Base-by-base conservation (phyloP, 805 yeast genomes). In the Myxozyma melibiosi region DNA sequence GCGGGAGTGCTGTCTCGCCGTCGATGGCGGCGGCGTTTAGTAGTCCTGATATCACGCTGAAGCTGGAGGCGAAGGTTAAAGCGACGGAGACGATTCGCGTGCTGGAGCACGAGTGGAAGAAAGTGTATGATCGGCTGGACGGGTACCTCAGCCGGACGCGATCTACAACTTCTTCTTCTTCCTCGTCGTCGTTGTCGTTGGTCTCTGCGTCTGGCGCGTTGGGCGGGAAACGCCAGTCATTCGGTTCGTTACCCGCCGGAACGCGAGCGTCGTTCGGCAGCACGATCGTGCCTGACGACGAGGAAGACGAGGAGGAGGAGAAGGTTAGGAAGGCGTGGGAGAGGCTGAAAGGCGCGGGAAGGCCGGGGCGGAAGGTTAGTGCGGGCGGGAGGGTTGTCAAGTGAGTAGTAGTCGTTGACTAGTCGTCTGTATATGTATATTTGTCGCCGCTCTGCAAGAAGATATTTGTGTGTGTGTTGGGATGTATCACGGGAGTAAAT, bases 101-200 rank as follows among this genome's bases (percentile, higher is more conserved):
- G 11, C 51, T 60, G 30, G 61, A 55, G 20, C 40, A 35, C 14
- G 65, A 64, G 33, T 64, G 67, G 67, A 34, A 52, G 7, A 44
- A 49, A 11, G 65, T 65, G 1, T 61, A 55, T 16, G 31, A 20
- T 16, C 46, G 54, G n/a, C 37, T 64, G 31, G 57, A 55, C 14
- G 31, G 24, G 18, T 53, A 55, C 44, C 28, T 60, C 16, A 43
- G 11, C 18, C 14, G 25, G 9, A 47, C n/a, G 39, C 30, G 25
- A 22, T 28, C 9, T 20, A n/a, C n/a, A n/a, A 11, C 40, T 5
- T n/a, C n/a, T n/a, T n/a, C n/a, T n/a, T n/a, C n/a, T n/a, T 28
- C 40, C 4, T 31, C 13, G 14, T 18, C 27, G 13, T 24, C 45
- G 4, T 40, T 27, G 28, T 40, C 45, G 45, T 24, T 27, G 11